phyloP scores from a whole-genome alignment of 257 asterid genomes.

The Capsicum baccatum region DNA sequence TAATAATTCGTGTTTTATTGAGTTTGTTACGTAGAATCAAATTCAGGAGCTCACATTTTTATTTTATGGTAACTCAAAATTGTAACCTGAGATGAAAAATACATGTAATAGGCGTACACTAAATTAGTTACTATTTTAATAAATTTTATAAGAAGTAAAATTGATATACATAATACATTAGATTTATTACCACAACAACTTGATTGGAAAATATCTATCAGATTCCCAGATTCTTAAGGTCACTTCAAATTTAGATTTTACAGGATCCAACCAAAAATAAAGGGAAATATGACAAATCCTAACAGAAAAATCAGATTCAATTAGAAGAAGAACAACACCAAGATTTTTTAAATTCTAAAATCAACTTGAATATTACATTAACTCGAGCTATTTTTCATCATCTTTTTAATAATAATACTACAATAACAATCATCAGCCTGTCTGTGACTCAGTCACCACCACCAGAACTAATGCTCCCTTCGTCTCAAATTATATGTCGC shows the following conservation, averaged over 20 bases:
- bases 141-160: too few relatives aligned
- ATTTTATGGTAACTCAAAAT: too few relatives aligned
- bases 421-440: not conserved
- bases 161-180: too few relatives aligned
- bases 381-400: not conserved
- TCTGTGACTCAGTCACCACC: conserved; percentile 9
- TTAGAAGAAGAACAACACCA: not conserved
- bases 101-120: too few relatives aligned
- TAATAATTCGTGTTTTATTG: too few relatives aligned
- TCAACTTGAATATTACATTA: conserved; percentile 14
- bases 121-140: too few relatives aligned
- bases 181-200: not conserved
- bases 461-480: not conserved
- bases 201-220: not conserved
- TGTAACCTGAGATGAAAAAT: too few relatives aligned
- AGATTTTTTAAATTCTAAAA: not conserved
- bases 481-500: too few relatives aligned
- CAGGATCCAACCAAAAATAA: not conserved
- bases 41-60: too few relatives aligned
- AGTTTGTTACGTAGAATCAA: too few relatives aligned
- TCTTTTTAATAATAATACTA: not conserved
- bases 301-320: conserved; percentile 12
- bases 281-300: not conserved
- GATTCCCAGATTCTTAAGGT: not conserved
- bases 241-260: not conserved